Evolutionary conservation across 2,329 filamentous ascomycete genomes (phyloP), one percentile per base, ranked within the genome.

Genomic region (Alternaria tenuissima): DNA sequence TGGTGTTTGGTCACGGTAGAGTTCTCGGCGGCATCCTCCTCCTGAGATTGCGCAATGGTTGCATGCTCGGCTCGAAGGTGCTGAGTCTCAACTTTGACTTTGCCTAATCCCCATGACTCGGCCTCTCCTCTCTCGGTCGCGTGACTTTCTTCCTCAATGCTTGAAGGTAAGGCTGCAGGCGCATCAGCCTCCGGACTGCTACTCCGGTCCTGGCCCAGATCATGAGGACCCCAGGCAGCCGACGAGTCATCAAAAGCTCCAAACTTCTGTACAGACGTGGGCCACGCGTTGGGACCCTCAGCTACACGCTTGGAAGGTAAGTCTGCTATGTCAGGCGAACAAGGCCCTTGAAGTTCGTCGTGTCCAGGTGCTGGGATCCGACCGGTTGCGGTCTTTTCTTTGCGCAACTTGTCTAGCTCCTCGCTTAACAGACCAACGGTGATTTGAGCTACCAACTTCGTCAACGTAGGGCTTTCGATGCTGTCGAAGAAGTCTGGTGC

Each of bases 401-500:
- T 26, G 18, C 36, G 44, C 36, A 55, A 55, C 9, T 28, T 42
- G n/a, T 42, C 20, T 36, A 55, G 1, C 4, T 55, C 36, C 8
- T 55, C 44, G 36, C 43, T 49, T 9, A 12, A 55, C 4, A 55
- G 26, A 24, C 53, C 26, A 26, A 55, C n/a, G 53, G 28, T 36
- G 3, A 32, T 6, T 26, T 49, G 53, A 49, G 53, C 53, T 4
- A 55, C 36, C 28, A 36, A 8, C n/a, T 22, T 14, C 38, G n/a
- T 34, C 44, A 55, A 18, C 1, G 53, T 55, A 49, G 34, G 36
- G 26, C 53, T 55, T 49, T 22, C 53, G 18, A 55, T 55, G 26
- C n/a, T 55, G 34, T 49, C 53, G 14, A 55, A 55, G 36, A 55
- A 49, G 12, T 49, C 43, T 14, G 44, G 43, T 18, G 43, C 44